A percentile compares a stretch with the other conserved stretches of the same genome.
phyloP scores from a whole-genome alignment of 805 yeast species.

The Lachancea sp. region DNA sequence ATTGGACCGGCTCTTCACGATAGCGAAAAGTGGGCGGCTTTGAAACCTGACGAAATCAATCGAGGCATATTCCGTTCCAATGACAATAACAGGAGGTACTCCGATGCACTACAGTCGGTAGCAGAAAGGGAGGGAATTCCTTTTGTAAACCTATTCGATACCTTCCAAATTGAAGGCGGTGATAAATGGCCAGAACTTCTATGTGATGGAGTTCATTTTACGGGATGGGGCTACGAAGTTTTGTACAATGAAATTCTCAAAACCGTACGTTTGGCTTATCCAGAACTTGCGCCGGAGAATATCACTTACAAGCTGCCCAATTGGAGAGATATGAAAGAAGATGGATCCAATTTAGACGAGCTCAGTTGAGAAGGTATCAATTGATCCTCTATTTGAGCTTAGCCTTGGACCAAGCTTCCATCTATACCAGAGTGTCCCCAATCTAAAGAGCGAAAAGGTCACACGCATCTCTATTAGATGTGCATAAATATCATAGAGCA shows the following conservation, averaged over 20 bases:
- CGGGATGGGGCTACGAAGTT: slow-evolving; percentile 47
- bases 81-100: slow-evolving; percentile 42
- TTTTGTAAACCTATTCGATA: slow-evolving; percentile 48
- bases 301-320: slow-evolving; percentile 34
- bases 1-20: slow-evolving; percentile 61
- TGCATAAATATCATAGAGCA: no score
- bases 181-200: slow-evolving; percentile 39
- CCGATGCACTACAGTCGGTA: slow-evolving; percentile 42
- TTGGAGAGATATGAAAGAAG: slow-evolving; percentile 35
- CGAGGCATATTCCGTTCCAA: slow-evolving; percentile 42
- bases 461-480: no score
- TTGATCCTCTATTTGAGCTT: no score
- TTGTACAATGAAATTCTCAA: slow-evolving; percentile 40
- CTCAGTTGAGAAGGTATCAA: no score
- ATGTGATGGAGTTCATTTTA: slow-evolving; percentile 56
- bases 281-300: slow-evolving; percentile 42
- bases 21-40: slow-evolving; percentile 36
- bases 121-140: slow-evolving; percentile 47
- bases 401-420: no score
- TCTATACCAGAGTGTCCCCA: no score
- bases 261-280: slow-evolving; percentile 39
- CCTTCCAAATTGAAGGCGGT: slow-evolving; percentile 35
- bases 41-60: slow-evolving; percentile 30
- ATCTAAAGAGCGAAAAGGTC: no score
- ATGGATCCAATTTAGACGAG: slow-evolving; percentile 19